phyloP scores from a whole-genome alignment of 2,329 filamentous ascomycete species.

The Fonsecaea pugnacius region DNA sequence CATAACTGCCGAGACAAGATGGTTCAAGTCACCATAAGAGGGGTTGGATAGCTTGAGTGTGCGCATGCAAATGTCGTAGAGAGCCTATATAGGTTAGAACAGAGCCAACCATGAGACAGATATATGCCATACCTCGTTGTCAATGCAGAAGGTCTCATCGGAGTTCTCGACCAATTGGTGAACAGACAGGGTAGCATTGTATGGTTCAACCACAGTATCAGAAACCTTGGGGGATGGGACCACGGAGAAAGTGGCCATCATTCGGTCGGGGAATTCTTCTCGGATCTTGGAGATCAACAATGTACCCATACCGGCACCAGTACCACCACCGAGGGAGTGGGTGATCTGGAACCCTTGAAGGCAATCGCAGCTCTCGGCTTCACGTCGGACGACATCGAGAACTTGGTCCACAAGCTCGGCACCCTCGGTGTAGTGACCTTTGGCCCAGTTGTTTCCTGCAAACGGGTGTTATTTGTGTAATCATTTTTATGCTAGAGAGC shows the following conservation, averaged over 20 bases:
- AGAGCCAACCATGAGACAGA: neutral
- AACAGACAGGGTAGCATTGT: constrained; percentile 98
- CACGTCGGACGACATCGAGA: constrained; percentile 95
- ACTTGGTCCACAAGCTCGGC: constrained; percentile 98
- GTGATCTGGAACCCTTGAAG: constrained; percentile 99
- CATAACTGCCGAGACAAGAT: constrained; percentile 99
- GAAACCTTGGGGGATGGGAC: constrained; percentile 99
- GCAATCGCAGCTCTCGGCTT: constrained; percentile 98
- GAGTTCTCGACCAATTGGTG: constrained; percentile 99
- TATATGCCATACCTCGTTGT: constrained; percentile 74
- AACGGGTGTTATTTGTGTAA: constrained; percentile 24
- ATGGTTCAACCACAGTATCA: constrained; percentile 98
- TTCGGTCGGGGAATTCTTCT: constrained; percentile 99
- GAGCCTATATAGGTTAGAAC: constrained; percentile 60
- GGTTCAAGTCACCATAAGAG: constrained; percentile 98
- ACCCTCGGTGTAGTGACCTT: constrained; percentile 99
- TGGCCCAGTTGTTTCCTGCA: constrained; percentile 94
- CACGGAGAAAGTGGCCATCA: constrained; percentile 99
- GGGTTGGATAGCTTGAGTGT: constrained; percentile 98
- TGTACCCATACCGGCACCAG: constrained; percentile 99
- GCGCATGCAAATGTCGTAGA: constrained; percentile 99
- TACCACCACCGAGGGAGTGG: constrained; percentile 99
- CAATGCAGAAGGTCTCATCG: constrained; percentile 99
- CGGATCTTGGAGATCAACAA: constrained; percentile 99
- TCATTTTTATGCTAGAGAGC: neutral